Evolutionary conservation across 768 basidiomycete species (phyloP).

Genomic region (Hysterangium stoloniferum): DNA sequence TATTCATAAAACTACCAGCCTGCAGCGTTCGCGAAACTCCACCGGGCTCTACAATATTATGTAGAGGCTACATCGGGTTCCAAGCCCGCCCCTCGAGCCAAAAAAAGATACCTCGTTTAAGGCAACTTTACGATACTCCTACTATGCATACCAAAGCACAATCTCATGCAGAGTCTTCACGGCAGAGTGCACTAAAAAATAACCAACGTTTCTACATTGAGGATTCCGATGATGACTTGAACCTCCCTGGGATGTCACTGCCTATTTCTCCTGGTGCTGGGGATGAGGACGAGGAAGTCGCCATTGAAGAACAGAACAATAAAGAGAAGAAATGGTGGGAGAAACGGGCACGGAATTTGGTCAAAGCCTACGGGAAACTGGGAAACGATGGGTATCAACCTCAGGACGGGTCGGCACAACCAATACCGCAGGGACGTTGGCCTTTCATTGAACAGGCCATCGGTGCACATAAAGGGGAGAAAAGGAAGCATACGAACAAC

Average conservation of each 20-base stretch:
- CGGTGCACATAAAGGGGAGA: neutral
- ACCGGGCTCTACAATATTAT: neutral
- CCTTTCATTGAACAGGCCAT: neutral
- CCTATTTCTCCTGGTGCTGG: neutral
- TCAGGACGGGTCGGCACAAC: neutral
- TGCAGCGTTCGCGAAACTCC: neutral
- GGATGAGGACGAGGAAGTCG: neutral
- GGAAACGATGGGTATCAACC: neutral
- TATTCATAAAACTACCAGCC: no score
- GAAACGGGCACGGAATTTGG: neutral
- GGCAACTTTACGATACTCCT: no score
- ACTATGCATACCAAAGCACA: neutral
- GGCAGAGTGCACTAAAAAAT: neutral
- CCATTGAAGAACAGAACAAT: neutral
- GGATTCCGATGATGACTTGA: neutral
- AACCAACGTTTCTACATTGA: neutral
- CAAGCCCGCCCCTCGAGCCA: neutral
- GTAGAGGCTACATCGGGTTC: neutral
- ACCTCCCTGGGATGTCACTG: neutral
- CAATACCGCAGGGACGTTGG: neutral
- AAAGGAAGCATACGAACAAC: neutral
- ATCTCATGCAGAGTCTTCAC: neutral
- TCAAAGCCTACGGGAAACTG: neutral
- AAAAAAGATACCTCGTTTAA: neutral
- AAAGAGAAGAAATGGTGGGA: slow-evolving; percentile 2